Evolutionary conservation across 2,329 filamentous ascomycete genomes (phyloP), one percentile per base, ranked within the genome.

Genomic region (Harringtonia aguacate): DNA sequence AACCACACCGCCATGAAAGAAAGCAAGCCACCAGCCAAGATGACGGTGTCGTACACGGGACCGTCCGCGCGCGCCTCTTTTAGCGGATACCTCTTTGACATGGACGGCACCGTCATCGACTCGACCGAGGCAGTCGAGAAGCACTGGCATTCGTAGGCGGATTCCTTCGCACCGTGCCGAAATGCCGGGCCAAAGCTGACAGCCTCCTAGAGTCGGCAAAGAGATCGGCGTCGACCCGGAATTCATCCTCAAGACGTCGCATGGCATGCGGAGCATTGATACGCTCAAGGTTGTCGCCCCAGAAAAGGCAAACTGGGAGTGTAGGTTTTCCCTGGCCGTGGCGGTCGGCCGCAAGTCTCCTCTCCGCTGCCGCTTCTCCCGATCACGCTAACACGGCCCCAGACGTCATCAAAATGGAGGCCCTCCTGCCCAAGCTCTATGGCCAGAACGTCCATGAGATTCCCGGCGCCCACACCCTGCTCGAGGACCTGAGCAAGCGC

Each of bases 261-360:
- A 98, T 63, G 92, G 92, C 49, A 79, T 90, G 47, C 73, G 92
- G 46, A 87, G 81, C 52, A 95, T 97, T 56, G 92, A 98, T 55
- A 79, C 84, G 3, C 72, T 98, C 46, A 77, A 77, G 59, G 68
- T 89, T 24, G 76, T 95, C 46, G 81, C 86, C 49, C 84, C 87
- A 15, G 80, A 85, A 53, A 86, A 87, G 59, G 92, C 92, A 35
- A 95, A 83, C 55, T 90, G 85, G 87, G 87, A 95, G 51, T 95
- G 87, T 94, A 66, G 67, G 85, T 77, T 28, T 33, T 27, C n/a
- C 36, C 28, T 24, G 22, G 3, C 18, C 8, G n/a, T n/a, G n/a
- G n/a, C n/a, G n/a, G n/a, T n/a, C n/a, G n/a, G n/a, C n/a, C n/a
- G n/a, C n/a, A n/a, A n/a, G n/a, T n/a, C n/a, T n/a, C n/a, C n/a